These are phyloP conservation scores for Pistacia atlantica DNA, from an alignment of 345 rosid species.

Conservation along the genomic window DNA sequence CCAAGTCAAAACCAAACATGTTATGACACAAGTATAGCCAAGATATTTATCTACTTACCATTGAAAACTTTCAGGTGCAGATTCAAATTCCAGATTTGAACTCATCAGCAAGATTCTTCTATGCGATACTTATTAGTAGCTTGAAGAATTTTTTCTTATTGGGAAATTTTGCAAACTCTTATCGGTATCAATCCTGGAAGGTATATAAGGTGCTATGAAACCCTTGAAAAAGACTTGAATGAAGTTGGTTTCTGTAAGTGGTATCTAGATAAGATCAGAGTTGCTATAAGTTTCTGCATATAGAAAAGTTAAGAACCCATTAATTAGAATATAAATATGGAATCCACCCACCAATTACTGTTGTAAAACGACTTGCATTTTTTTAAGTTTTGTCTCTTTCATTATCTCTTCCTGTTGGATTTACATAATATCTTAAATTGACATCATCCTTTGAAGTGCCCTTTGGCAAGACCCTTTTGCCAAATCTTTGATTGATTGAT, in stretches of 20 bases:
- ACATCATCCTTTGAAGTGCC: background rate
- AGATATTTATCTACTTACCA: background rate
- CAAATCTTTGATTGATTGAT: background rate
- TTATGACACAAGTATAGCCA: background rate
- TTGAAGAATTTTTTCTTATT: too few species aligned
- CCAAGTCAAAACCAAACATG: background rate
- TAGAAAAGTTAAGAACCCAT: too few species aligned
- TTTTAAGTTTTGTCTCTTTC: conserved; percentile 10
- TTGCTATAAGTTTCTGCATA: background rate
- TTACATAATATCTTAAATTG: background rate
- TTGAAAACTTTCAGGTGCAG: too few species aligned
- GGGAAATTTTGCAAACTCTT: too few species aligned
- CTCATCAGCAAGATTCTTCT: too few species aligned
- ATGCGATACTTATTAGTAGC: too few species aligned
- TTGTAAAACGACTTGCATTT: background rate
- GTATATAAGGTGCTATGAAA: too few species aligned
- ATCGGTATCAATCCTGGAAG: too few species aligned
- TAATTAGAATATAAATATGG: too few species aligned
- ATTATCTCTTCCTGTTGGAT: conserved; percentile 8
- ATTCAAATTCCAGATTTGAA: too few species aligned
- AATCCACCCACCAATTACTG: too few species aligned
- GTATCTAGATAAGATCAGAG: background rate
- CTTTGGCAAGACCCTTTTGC: background rate
- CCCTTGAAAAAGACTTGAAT: background rate
- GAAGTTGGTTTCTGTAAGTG: background rate